Evolutionary conservation across 371 early-diverging fungal genomes (phyloP).

Genomic region (Lichtheimia corymbifera): DNA sequence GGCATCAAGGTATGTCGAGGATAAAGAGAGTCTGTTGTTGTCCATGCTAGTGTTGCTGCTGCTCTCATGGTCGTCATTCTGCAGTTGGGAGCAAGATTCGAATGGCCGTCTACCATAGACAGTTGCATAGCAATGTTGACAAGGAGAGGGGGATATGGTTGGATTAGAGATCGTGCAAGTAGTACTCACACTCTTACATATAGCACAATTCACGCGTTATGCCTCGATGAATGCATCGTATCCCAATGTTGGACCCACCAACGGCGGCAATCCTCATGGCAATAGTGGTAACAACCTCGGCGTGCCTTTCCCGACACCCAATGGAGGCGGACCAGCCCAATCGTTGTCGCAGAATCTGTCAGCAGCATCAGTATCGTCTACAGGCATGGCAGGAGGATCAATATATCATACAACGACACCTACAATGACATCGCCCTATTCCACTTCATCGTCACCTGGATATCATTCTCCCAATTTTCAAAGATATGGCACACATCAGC

Average conservation of each 20-base stretch:
- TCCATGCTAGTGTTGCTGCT: not conserved
- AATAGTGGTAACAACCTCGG: constrained; percentile 32
- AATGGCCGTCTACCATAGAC: not conserved
- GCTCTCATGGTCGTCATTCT: not conserved
- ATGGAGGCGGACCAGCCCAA: constrained; percentile 8
- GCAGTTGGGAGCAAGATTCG: not conserved
- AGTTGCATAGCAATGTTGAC: not conserved
- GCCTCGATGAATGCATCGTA: constrained; percentile 32
- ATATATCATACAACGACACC: constrained; percentile 30
- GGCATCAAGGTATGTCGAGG: constrained; percentile 24
- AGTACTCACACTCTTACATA: not conserved
- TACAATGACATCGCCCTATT: constrained; percentile 48
- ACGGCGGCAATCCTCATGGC: constrained; percentile 20
- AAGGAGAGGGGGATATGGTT: not conserved
- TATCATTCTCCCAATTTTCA: constrained; percentile 44
- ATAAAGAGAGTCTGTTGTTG: not conserved
- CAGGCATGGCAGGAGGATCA: constrained; percentile 15
- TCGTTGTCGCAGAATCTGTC: too few relatives aligned
- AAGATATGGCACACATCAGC: constrained; percentile 17
- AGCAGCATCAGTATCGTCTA: constrained; percentile 5
- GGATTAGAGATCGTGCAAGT: not conserved
- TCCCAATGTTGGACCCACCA: constrained; percentile 6
- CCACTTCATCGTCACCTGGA: constrained; percentile 49
- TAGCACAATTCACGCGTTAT: constrained; percentile 51
- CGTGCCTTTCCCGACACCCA: constrained; percentile 33